Percentiles rank a stretch among this genome's conserved stretches.
Evolutionary conservation across 306 rosid species (phyloP).

Genomic region (Cucumis sativus): DNA sequence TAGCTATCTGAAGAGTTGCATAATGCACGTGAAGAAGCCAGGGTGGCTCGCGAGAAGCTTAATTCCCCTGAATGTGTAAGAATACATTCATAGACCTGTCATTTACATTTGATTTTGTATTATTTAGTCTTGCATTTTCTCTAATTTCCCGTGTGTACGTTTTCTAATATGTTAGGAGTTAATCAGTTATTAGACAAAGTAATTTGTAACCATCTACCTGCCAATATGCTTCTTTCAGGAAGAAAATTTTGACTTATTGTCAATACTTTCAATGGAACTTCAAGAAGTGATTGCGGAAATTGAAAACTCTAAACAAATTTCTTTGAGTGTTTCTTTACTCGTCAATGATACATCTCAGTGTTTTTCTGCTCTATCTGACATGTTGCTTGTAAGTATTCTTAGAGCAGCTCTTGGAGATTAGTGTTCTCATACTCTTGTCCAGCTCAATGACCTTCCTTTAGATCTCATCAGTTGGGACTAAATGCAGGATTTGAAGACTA

Average conservation of each 20-base stretch:
- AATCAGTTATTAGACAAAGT: background rate
- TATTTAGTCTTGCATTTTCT: background rate
- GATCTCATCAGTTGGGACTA: conserved; percentile 1
- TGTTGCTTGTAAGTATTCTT: conserved; percentile 48
- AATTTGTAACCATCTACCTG: conserved; percentile 1
- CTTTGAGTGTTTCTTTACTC: conserved; percentile 32
- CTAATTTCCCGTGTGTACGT: background rate
- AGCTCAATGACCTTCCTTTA: background rate
- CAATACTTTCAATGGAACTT: conserved; percentile 35
- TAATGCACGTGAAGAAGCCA: conserved; percentile 52
- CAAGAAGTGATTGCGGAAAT: conserved; percentile 48
- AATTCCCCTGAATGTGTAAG: conserved; percentile 29
- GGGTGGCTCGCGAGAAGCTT: conserved; percentile 41
- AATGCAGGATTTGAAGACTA: conserved; percentile 52
- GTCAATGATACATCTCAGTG: conserved; percentile 45
- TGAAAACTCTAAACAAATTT: conserved; percentile 39
- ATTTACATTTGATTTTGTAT: conserved; percentile 1
- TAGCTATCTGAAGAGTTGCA: conserved; percentile 65
- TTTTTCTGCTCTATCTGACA: conserved; percentile 35
- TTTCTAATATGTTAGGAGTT: background rate
- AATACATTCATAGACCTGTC: background rate
- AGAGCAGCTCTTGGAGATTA: conserved; percentile 8
- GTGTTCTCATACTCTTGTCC: background rate
- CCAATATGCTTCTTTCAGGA: conserved; percentile 36
- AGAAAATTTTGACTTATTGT: conserved; percentile 30